Conservation (phyloP, 164 flowering plant species). For the Annona cherimola region DNA sequence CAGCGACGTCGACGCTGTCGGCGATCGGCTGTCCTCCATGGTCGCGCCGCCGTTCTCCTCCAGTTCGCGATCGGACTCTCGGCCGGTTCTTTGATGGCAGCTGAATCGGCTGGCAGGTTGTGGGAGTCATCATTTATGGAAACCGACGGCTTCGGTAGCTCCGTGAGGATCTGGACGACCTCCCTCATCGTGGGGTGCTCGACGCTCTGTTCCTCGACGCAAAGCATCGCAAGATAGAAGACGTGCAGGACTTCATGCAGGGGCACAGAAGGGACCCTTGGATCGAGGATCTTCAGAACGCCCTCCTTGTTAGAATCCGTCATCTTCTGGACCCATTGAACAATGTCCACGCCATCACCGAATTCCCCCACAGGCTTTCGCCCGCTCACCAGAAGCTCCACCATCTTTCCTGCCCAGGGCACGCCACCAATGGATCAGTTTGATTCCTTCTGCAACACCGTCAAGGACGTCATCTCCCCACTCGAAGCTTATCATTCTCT, state of each 20-base stretch:
- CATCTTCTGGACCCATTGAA: conserved; percentile 74
- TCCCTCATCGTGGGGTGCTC: conserved; percentile 82
- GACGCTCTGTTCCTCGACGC: conserved; percentile 54
- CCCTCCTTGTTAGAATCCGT: conserved; percentile 45
- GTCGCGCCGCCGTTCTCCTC: too few relatives aligned
- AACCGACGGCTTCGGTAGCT: too few relatives aligned
- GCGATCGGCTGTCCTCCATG: too few relatives aligned
- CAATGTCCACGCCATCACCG: conserved; percentile 94
- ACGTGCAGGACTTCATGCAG: conserved; percentile 55
- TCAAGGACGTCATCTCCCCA: too few relatives aligned
- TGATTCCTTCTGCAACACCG: too few relatives aligned
- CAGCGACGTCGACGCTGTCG: too few relatives aligned
- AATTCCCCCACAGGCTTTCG: conserved; percentile 92
- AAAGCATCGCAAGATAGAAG: conserved; percentile 57
- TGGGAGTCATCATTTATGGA: too few relatives aligned
- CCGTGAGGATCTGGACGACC: conserved; percentile 66
- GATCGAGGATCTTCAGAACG: conserved; percentile 46
- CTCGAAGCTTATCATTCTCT: conserved; percentile 90
- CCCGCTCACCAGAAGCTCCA: conserved; percentile 74
- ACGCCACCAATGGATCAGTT: too few relatives aligned
- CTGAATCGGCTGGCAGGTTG: too few relatives aligned
- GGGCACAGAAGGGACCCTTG: conserved; percentile 33
- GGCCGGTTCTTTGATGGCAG: too few relatives aligned
- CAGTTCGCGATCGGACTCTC: too few relatives aligned
- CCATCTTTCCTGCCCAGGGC: too few relatives aligned